Conservation (phyloP, 192 early-diverging fungal genomes). For the Linnemannia hyalina region DNA sequence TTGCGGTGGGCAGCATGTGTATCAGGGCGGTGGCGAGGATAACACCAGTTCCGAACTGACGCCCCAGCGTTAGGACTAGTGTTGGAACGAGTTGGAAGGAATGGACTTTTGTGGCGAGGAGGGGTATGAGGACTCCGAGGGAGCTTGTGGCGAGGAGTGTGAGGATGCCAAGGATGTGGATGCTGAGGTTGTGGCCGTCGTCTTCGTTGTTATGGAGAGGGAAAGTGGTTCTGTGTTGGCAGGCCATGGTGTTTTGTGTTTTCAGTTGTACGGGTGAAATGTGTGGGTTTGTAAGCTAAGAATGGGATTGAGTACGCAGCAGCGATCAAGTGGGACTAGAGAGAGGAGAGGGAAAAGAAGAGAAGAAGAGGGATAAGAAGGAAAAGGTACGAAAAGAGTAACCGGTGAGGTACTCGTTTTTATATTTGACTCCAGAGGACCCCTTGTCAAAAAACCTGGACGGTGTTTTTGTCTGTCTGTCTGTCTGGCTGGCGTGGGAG, state of each 20-base stretch:
- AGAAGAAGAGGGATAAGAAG: not conserved
- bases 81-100: not conserved
- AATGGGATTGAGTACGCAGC: not conserved
- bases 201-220: not conserved
- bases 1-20: constrained; percentile 74
- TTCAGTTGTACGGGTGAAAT: not conserved
- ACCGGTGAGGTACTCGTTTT: not conserved
- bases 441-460: not conserved
- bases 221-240: not conserved
- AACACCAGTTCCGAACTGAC: constrained; percentile 70
- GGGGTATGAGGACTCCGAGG: constrained; percentile 66
- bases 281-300: not conserved
- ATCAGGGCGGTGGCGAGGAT: constrained; percentile 84
- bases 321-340: not conserved
- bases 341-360: not conserved
- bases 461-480: too few relatives aligned
- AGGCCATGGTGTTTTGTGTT: not conserved
- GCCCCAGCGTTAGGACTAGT: constrained; percentile 26
- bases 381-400: not conserved
- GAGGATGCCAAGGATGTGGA: constrained; percentile 67
- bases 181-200: not conserved
- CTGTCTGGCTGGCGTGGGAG: too few relatives aligned
- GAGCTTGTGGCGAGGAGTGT: constrained; percentile 67
- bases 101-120: constrained; percentile 51
- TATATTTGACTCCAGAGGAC: not conserved